phyloP scores from a whole-genome alignment of 2,329 filamentous ascomycete genomes.

The Penicillium sp. region DNA sequence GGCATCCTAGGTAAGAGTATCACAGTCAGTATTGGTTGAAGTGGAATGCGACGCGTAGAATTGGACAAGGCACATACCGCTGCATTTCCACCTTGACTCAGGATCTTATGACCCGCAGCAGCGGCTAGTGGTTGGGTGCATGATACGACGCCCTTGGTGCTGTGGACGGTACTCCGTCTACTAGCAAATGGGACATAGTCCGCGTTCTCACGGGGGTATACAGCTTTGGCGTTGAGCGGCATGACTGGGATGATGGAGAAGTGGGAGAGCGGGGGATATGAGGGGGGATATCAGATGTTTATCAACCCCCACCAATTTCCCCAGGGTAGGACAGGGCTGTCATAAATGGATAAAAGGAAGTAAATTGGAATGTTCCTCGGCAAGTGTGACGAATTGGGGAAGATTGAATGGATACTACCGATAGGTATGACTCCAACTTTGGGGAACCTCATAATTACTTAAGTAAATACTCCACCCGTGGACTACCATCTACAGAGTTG shows the following conservation, averaged over 20 bases:
- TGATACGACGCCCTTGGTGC: conserved; percentile 84
- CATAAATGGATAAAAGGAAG: background rate
- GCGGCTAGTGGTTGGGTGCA: conserved; percentile 87
- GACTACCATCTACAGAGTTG: too few relatives aligned
- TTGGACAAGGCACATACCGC: conserved; percentile 62
- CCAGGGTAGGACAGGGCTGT: background rate
- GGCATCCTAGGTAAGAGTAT: conserved; percentile 65
- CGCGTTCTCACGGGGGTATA: conserved; percentile 51
- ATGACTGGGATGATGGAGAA: conserved; percentile 31
- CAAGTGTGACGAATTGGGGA: conserved; percentile 2
- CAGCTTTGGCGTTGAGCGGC: conserved; percentile 50
- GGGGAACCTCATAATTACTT: background rate
- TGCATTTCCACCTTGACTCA: conserved; percentile 88
- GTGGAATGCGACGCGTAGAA: background rate
- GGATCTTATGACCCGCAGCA: conserved; percentile 77
- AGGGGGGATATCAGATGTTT: background rate
- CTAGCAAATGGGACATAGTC: conserved; percentile 54
- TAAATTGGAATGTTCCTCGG: background rate
- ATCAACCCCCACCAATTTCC: background rate
- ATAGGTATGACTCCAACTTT: background rate
- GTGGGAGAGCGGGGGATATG: background rate
- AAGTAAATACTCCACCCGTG: background rate
- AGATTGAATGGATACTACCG: background rate
- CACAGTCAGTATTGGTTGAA: background rate
- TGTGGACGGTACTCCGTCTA: conserved; percentile 87